phyloP scores from a whole-genome alignment of 2,329 filamentous ascomycete genomes.

The Amesomyces nigricolor region DNA sequence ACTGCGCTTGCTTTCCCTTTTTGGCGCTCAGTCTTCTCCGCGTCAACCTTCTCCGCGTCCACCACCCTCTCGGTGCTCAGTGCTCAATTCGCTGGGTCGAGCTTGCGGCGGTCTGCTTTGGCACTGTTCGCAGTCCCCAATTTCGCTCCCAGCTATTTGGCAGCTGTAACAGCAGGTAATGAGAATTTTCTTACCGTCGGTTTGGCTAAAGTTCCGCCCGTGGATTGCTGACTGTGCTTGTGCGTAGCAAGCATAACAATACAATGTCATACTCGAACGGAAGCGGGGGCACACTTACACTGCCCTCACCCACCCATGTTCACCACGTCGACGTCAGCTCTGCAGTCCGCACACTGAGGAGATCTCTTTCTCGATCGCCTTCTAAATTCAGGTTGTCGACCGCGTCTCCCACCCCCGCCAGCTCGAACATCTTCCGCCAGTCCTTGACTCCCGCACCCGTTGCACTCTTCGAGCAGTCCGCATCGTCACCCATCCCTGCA shows the following conservation, averaged over 20 bases:
- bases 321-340: conserved; percentile 74
- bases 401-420: conserved; percentile 43
- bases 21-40: not conserved
- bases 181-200: not conserved
- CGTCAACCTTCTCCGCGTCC: too few relatives aligned
- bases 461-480: conserved; percentile 41
- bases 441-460: conserved; percentile 52
- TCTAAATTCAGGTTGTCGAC: conserved; percentile 70
- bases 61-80: too few relatives aligned
- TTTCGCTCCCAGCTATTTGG: too few relatives aligned
- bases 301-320: conserved; percentile 78
- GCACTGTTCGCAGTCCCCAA: too few relatives aligned
- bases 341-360: conserved; percentile 74
- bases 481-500: conserved; percentile 25
- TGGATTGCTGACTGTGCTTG: not conserved
- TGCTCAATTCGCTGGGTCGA: too few relatives aligned
- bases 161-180: too few relatives aligned
- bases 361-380: conserved; percentile 87
- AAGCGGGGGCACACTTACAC: conserved; percentile 71
- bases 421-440: conserved; percentile 50
- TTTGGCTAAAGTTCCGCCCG: not conserved
- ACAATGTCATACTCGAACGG: conserved; percentile 54
- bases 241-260: not conserved
- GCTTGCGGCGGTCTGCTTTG: too few relatives aligned
- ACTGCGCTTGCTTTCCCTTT: conserved; percentile 13